A percentile compares a stretch with the other conserved stretches of the same genome.
Evolutionary conservation across 2,329 filamentous ascomycete genomes (phyloP).

Genomic region (Rhinocladiella mackenziei): DNA sequence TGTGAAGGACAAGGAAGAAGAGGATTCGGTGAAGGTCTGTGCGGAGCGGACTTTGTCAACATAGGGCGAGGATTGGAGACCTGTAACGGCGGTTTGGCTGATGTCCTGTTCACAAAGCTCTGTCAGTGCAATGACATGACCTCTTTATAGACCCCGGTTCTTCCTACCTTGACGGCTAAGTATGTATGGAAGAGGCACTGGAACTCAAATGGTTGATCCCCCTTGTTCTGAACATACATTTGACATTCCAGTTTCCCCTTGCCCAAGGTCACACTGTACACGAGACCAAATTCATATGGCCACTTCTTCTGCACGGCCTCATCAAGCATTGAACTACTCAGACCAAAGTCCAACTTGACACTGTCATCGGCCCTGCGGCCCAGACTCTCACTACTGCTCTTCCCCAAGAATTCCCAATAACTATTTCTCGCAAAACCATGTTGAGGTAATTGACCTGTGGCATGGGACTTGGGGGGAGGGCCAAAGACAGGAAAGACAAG

Average conservation of each 20-base stretch:
- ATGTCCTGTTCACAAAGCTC: slow-evolving; percentile 62
- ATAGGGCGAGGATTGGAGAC: slow-evolving; percentile 73
- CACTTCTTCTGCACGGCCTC: slow-evolving; percentile 67
- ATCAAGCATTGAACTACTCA: slow-evolving; percentile 68
- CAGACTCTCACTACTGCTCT: slow-evolving; percentile 59
- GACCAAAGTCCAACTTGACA: slow-evolving; percentile 93
- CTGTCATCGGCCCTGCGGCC: slow-evolving; percentile 55
- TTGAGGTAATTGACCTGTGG: slow-evolving; percentile 77
- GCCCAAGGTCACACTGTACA: slow-evolving; percentile 86
- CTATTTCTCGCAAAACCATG: slow-evolving; percentile 92
- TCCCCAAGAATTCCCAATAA: slow-evolving; percentile 90
- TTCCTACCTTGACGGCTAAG: slow-evolving; percentile 68
- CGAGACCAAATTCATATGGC: slow-evolving; percentile 81
- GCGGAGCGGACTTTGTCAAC: slow-evolving; percentile 75
- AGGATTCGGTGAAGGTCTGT: slow-evolving; percentile 60
- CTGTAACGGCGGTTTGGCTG: slow-evolving; percentile 64
- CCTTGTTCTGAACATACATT: slow-evolving; percentile 85
- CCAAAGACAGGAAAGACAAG: slow-evolving; percentile 61
- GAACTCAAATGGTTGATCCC: slow-evolving; percentile 77
- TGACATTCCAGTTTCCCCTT: slow-evolving; percentile 72
- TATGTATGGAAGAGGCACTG: slow-evolving; percentile 92
- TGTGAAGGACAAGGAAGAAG: slow-evolving; percentile 63
- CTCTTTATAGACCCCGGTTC: neutral
- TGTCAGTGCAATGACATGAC: too few species aligned
- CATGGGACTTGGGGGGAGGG: slow-evolving; percentile 67